Percentiles rank a stretch among this genome's conserved stretches.
Evolutionary conservation across 768 basidiomycete species (phyloP).

Genomic region (Mycena kentingensis): DNA sequence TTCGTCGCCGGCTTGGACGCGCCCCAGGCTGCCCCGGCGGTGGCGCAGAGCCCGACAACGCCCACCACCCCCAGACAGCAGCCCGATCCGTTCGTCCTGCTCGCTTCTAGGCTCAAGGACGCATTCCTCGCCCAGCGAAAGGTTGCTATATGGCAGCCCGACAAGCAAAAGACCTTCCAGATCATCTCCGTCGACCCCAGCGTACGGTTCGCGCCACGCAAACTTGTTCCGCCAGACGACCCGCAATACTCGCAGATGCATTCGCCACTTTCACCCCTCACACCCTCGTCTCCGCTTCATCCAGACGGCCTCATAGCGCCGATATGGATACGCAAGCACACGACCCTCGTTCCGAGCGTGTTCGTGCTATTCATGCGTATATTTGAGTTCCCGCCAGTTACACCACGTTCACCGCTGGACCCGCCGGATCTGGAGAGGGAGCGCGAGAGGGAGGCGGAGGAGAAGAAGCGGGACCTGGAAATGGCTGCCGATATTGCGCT

Average conservation of each 20-base stretch:
- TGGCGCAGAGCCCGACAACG: conserved; percentile 26
- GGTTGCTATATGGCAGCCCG: conserved; percentile 71
- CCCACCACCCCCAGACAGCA: conserved; percentile 32
- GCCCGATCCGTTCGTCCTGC: conserved; percentile 63
- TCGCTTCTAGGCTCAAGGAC: conserved; percentile 66
- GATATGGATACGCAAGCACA: conserved; percentile 97
- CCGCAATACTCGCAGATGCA: conserved; percentile 61
- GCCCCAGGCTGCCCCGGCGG: conserved; percentile 26
- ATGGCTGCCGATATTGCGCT: conserved; percentile 78
- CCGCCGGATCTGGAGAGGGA: conserved; percentile 54
- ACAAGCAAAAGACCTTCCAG: conserved; percentile 75
- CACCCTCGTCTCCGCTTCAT: conserved; percentile 83
- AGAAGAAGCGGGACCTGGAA: conserved; percentile 71
- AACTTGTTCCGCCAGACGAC: conserved; percentile 63
- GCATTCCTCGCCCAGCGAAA: conserved; percentile 65
- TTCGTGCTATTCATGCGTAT: conserved; percentile 90
- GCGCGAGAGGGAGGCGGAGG: conserved; percentile 63
- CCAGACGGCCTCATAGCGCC: conserved; percentile 97
- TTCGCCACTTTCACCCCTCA: conserved; percentile 93
- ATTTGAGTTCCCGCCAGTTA: conserved; percentile 60
- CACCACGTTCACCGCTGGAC: conserved; percentile 56
- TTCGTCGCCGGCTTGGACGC: conserved; percentile 85
- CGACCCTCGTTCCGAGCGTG: conserved; percentile 86
- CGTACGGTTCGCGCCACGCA: conserved; percentile 86
- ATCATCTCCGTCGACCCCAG: conserved; percentile 83